Conservation (phyloP, 106 monocot genomes). For the Dioscorea alata region DNA sequence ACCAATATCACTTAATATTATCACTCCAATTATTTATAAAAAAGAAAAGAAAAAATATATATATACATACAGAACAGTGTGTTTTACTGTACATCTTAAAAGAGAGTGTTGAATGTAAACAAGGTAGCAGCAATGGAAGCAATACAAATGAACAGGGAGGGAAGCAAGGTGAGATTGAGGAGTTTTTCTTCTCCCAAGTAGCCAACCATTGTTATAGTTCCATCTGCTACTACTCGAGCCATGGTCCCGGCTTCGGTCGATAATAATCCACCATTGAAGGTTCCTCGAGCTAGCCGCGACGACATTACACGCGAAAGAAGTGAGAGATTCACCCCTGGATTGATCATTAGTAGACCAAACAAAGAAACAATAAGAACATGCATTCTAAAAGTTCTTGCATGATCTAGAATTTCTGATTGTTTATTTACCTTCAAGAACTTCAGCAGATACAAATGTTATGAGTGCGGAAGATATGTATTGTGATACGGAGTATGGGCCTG, state of each 20-base stretch:
- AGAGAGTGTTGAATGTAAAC: constrained; percentile 72
- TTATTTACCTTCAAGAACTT: constrained; percentile 92
- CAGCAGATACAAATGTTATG: constrained; percentile 81
- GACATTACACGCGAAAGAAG: constrained; percentile 91
- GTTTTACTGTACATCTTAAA: background rate
- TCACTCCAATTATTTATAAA: too few relatives aligned
- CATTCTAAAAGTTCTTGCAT: background rate
- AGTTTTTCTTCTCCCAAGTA: constrained; percentile 56
- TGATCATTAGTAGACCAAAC: background rate
- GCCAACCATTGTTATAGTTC: constrained; percentile 80
- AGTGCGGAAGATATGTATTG: constrained; percentile 82
- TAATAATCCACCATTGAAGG: constrained; percentile 85
- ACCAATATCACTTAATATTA: too few relatives aligned
- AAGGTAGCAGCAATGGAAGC: constrained; percentile 60
- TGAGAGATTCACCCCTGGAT: constrained; percentile 81
- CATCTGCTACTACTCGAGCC: constrained; percentile 85
- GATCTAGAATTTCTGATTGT: background rate
- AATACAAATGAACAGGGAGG: constrained; percentile 66
- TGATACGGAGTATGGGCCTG: constrained; percentile 48
- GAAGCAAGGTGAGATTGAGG: constrained; percentile 71
- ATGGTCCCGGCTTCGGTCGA: constrained; percentile 86
- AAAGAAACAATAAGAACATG: background rate
- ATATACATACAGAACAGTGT: too few relatives aligned
- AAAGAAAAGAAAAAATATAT: too few relatives aligned
- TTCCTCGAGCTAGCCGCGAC: constrained; percentile 85